A percentile compares a stretch with the other conserved stretches of the same genome.
These are phyloP conservation scores for Dictyostelium capitatum DNA, from an alignment of 78 protist species.

Conservation along the genomic window DNA sequence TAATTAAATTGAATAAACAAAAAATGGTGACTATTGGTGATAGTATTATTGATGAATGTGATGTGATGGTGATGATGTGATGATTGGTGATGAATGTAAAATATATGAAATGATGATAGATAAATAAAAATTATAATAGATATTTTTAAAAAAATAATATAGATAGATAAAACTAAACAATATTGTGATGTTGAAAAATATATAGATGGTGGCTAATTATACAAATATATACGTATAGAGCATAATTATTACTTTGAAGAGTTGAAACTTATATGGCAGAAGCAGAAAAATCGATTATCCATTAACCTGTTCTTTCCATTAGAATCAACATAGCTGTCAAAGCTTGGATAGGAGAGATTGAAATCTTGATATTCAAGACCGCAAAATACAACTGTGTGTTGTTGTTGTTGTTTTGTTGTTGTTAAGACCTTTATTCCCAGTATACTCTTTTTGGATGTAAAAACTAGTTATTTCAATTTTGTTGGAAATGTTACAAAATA, in stretches of 20 bases:
- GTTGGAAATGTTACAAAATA: neutral
- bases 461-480: neutral
- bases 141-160: no score
- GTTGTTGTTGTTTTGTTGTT: neutral
- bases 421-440: neutral
- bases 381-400: neutral
- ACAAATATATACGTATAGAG: constrained; percentile 33
- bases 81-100: no score
- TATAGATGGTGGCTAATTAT: neutral
- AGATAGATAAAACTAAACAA: no score
- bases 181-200: no score
- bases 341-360: constrained; percentile 47
- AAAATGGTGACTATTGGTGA: no score
- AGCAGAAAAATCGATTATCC: constrained; percentile 78
- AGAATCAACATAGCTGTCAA: constrained; percentile 30
- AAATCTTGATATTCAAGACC: constrained; percentile 1
- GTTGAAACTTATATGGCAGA: constrained; percentile 71
- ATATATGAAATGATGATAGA: no score
- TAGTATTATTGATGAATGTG: no score
- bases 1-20: no score
- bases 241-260: constrained; percentile 46
- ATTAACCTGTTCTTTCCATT: constrained; percentile 82
- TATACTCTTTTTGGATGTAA: neutral
- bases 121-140: neutral
- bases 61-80: no score